These are phyloP conservation scores for Xylariaceae sp. DNA, from an alignment of 2,329 filamentous ascomycete genomes.

Conservation along the genomic window DNA sequence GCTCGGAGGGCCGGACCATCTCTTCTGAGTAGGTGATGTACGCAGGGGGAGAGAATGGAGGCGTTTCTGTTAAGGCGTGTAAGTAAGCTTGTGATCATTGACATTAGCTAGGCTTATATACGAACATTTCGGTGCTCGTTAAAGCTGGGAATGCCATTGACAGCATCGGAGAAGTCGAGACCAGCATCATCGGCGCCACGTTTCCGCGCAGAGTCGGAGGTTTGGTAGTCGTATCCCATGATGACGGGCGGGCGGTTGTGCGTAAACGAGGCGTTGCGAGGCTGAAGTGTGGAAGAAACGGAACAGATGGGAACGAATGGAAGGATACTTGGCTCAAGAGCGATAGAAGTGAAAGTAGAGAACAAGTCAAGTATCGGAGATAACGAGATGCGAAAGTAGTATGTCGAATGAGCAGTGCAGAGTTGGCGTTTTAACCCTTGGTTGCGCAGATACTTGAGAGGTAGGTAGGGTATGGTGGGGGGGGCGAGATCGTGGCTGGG, in stretches of 20 bases:
- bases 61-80: conserved; percentile 41
- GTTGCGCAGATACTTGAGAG: too few relatives aligned
- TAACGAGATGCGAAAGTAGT: too few relatives aligned
- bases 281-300: too few relatives aligned
- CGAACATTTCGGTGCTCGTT: conserved; percentile 31
- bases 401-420: too few relatives aligned
- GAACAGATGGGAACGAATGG: too few relatives aligned
- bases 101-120: not conserved
- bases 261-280: too few relatives aligned
- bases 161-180: conserved; percentile 7
- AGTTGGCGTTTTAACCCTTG: too few relatives aligned
- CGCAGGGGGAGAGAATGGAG: conserved; percentile 49
- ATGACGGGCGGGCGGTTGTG: not conserved
- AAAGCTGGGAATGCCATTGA: conserved; percentile 21
- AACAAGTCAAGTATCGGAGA: too few relatives aligned
- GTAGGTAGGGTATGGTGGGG: too few relatives aligned
- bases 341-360: too few relatives aligned
- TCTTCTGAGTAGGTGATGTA: conserved; percentile 37
- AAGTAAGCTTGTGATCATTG: conserved; percentile 4
- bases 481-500: too few relatives aligned
- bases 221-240: conserved; percentile 10
- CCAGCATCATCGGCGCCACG: conserved; percentile 26
- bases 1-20: conserved; percentile 26
- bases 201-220: conserved; percentile 20
- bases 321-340: too few relatives aligned